Conservation (phyloP, 2,329 filamentous ascomycete species). For the Bipolaris gigantea region DNA sequence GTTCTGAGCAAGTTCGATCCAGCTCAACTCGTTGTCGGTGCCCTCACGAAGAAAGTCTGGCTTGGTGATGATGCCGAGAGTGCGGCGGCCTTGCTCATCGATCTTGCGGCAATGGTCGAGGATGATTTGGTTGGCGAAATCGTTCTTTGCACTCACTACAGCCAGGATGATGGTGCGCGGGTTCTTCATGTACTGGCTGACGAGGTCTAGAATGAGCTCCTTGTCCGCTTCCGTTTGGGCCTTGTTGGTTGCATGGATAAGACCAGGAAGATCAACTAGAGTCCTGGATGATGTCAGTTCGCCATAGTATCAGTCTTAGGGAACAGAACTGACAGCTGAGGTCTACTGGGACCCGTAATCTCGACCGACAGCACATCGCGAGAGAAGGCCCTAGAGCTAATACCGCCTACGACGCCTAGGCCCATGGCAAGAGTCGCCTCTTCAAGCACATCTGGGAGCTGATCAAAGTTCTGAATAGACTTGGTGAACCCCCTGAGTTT, state of each 20-base stretch:
- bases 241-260: slow-evolving; percentile 44
- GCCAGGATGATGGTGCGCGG: slow-evolving; percentile 37
- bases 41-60: slow-evolving; percentile 51
- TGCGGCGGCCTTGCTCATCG: slow-evolving; percentile 52
- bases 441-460: slow-evolving; percentile 55
- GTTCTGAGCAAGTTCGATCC: slow-evolving; percentile 47
- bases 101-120: slow-evolving; percentile 53
- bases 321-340: slow-evolving; percentile 27
- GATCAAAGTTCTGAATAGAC: slow-evolving; percentile 42
- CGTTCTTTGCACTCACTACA: slow-evolving; percentile 44
- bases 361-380: slow-evolving; percentile 49
- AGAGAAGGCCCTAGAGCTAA: slow-evolving; percentile 40
- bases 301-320: slow-evolving; percentile 17
- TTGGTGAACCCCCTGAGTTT: slow-evolving; percentile 44
- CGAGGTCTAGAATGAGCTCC: slow-evolving; percentile 27
- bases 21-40: slow-evolving; percentile 50
- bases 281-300: slow-evolving; percentile 38
- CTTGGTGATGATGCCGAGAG: slow-evolving; percentile 62
- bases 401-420: slow-evolving; percentile 22
- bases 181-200: slow-evolving; percentile 33
- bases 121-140: slow-evolving; percentile 62
- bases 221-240: slow-evolving; percentile 27
- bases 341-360: slow-evolving; percentile 46
- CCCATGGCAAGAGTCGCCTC: slow-evolving; percentile 58
- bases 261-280: slow-evolving; percentile 52